phyloP scores from a whole-genome alignment of 2,329 filamentous ascomycete genomes.

The Onygenales sp. region DNA sequence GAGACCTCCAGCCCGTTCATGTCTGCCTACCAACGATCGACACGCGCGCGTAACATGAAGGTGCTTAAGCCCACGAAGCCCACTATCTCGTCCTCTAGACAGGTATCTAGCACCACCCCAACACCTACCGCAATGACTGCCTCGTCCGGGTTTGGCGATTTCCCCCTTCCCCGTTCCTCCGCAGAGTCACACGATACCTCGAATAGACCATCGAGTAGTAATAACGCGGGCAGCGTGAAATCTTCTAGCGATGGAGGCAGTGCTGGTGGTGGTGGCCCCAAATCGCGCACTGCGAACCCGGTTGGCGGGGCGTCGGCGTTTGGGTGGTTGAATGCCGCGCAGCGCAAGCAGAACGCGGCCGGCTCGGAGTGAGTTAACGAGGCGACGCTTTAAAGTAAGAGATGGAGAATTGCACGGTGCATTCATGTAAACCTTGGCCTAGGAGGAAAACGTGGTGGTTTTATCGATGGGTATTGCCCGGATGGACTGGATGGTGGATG shows the following conservation, averaged over 20 bases:
- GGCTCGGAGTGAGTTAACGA: not conserved
- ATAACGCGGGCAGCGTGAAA: constrained; percentile 4
- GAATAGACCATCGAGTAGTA: not conserved
- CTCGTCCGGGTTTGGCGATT: constrained; percentile 5
- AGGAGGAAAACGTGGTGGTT: too few relatives aligned
- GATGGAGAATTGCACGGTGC: too few relatives aligned
- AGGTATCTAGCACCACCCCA: constrained; percentile 13
- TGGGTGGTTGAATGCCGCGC: constrained; percentile 3
- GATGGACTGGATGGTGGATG: too few relatives aligned
- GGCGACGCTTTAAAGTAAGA: too few relatives aligned
- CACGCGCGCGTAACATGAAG: constrained; percentile 67
- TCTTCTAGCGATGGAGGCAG: constrained; percentile 5
- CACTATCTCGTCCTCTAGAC: constrained; percentile 17
- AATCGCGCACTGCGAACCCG: constrained; percentile 62
- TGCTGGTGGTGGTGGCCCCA: constrained; percentile 22
- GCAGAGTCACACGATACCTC: not conserved
- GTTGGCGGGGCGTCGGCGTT: constrained; percentile 12
- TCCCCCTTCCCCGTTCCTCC: not conserved
- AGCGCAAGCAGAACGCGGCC: not conserved
- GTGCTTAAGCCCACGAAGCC: constrained; percentile 70
- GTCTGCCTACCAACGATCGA: constrained; percentile 58
- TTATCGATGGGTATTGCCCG: too few relatives aligned
- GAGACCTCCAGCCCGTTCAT: constrained; percentile 32
- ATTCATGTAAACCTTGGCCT: too few relatives aligned
- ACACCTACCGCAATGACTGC: constrained; percentile 9